phyloP scores from a whole-genome alignment of 1,139 yeast species.

The Debaryomycetaceae sp. region DNA sequence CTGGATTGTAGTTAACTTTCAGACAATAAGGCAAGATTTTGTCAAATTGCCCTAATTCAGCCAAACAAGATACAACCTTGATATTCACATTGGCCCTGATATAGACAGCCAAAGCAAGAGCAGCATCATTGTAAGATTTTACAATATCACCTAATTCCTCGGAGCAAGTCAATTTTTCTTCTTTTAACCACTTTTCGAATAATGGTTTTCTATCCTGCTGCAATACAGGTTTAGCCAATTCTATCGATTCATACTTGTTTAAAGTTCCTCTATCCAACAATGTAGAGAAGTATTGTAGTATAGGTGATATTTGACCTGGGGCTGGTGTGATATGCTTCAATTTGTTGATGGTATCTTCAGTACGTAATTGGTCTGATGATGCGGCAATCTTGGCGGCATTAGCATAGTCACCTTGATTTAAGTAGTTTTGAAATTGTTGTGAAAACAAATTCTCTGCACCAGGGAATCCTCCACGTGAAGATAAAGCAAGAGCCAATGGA shows the following conservation, averaged over 20 bases:
- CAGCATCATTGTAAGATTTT: constrained; percentile 73
- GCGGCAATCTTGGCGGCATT: constrained; percentile 98
- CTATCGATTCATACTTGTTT: constrained; percentile 91
- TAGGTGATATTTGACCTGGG: constrained; percentile 94
- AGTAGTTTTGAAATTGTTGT: constrained; percentile 85
- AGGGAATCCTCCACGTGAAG: constrained; percentile 93
- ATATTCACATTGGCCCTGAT: constrained; percentile 80
- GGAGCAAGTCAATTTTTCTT: constrained; percentile 87
- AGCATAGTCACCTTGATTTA: constrained; percentile 82
- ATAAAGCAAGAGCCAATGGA: constrained; percentile 79
- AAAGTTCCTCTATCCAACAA: constrained; percentile 89
- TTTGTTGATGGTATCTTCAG: constrained; percentile 91
- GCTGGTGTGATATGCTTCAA: constrained; percentile 91
- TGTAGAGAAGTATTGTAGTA: constrained; percentile 88
- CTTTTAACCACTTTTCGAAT: constrained; percentile 95
- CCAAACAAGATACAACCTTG: constrained; percentile 88
- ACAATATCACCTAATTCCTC: constrained; percentile 98
- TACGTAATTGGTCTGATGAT: constrained; percentile 88
- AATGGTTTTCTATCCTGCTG: constrained; percentile 94
- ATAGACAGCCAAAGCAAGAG: constrained; percentile 88
- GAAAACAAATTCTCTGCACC: constrained; percentile 93
- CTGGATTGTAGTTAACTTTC: constrained; percentile 86
- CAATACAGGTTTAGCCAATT: constrained; percentile 91
- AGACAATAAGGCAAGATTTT: constrained; percentile 93
- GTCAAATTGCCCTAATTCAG: constrained; percentile 95